Evolutionary conservation across 345 rosid species (phyloP).

Genomic region (Hibiscus syriacus): DNA sequence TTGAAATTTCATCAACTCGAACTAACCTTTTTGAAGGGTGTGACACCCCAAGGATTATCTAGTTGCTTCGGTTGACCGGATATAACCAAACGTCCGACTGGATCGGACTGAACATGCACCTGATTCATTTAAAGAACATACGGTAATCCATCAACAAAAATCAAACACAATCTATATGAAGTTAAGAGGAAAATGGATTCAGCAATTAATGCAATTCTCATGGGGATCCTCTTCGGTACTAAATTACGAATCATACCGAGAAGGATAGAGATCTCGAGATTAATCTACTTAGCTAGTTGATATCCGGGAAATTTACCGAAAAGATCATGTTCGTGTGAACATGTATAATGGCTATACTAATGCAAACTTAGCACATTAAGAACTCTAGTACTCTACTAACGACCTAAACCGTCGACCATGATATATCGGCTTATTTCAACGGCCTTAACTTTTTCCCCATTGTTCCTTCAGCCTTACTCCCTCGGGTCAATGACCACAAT

Average conservation of each 20-base stretch:
- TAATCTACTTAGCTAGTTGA: not conserved
- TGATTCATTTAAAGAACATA: conserved; percentile 15
- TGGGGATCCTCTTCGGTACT: not conserved
- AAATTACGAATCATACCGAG: not conserved
- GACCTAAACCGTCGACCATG: not conserved
- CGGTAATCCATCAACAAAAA: not conserved
- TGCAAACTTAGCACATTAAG: not conserved
- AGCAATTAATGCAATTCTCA: not conserved
- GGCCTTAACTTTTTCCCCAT: not conserved
- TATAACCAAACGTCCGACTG: conserved; percentile 63
- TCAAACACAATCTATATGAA: not conserved
- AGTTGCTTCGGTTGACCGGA: conserved; percentile 58
- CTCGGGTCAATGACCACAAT: not conserved
- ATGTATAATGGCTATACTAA: not conserved
- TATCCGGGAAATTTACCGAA: not conserved
- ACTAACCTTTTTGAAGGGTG: conserved; percentile 62
- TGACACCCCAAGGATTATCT: conserved; percentile 71
- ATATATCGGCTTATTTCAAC: not conserved
- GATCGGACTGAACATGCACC: conserved; percentile 78
- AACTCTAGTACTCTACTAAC: not conserved
- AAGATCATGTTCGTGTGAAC: not conserved
- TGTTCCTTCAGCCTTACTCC: not conserved
- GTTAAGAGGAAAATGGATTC: not conserved
- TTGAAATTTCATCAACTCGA: not conserved
- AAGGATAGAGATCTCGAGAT: not conserved